Conservation (phyloP, 495 filamentous ascomycete species). For the Lepidopterella palustris region DNA sequence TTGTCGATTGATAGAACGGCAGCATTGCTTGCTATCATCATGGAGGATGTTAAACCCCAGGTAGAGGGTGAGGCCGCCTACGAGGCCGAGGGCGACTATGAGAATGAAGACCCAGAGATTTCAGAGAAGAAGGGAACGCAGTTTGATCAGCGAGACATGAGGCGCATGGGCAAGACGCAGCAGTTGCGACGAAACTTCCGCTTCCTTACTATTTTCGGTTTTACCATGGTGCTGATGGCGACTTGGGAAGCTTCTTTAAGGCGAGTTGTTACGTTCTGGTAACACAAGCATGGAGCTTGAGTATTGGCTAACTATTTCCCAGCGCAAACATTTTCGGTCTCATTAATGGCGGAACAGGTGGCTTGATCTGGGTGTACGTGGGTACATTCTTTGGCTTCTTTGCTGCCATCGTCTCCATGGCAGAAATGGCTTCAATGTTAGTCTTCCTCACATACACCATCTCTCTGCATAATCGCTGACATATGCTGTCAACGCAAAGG, state of each 20-base stretch:
- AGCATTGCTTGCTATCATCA: no score
- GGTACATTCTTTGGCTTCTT: conserved; percentile 19
- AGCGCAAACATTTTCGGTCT: conserved; percentile 24
- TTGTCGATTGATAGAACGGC: no score
- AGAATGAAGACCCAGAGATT: neutral
- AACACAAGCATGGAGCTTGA: neutral
- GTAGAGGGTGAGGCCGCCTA: no score
- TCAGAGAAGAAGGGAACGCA: neutral
- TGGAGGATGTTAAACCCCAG: no score
- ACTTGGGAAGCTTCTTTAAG: conserved; percentile 27
- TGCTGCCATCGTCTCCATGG: conserved; percentile 13
- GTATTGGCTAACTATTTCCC: neutral
- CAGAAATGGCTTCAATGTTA: conserved; percentile 33
- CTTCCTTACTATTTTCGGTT: conserved; percentile 25
- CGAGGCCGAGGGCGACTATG: neutral
- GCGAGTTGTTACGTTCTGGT: conserved; percentile 1
- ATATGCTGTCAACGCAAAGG: neutral
- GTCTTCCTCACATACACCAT: neutral
- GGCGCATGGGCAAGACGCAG: conserved; percentile 24
- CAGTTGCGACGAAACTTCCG: conserved; percentile 26
- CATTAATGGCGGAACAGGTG: conserved; percentile 33
- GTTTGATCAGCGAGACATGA: conserved; percentile 17
- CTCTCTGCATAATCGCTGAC: neutral
- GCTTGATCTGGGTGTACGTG: conserved; percentile 24
- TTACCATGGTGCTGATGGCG: conserved; percentile 23